Evolutionary conservation across 805 yeast genomes (phyloP), one percentile per base, ranked within the genome.

Genomic region (Wickerhamiella sorbophila): DNA sequence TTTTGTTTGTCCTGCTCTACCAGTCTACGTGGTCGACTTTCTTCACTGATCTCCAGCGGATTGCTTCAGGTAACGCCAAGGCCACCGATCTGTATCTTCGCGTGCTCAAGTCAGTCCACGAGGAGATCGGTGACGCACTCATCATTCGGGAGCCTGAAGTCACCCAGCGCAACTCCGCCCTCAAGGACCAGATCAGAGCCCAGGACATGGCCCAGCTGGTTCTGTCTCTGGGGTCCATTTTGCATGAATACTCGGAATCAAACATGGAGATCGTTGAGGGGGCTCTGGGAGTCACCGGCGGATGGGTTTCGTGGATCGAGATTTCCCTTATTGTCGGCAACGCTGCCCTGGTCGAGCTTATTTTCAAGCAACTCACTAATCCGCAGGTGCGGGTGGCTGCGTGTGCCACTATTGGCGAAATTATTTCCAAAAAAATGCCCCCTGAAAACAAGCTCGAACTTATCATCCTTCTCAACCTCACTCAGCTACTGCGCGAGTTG

Each of bases 241-340:
- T 82, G 44, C 54, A 55, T 10, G 61, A 58, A 17, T 58, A 24
- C 29, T 24, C 29, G 6, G 29, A 12, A 8, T 24, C 62, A 39
- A 47, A 50, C 10, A 48, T 53, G 48, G 75, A 74, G 45, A 69
- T 80, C 47, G 51, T 82, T 53, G 74, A 70, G 47, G 71, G 71
- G 45, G 63, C 75, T 5, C 67, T 85, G 39, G 67, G 67, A 40
- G 76, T 76, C 42, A 74, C 91, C 43, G 96, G 96, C 9, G 75
- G 75, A 10, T 91, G 81, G 71, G 81, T 86, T 19, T 77, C 87
- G 19, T 91, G 99, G 98, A 84, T 87, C 58, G 93, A 84, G 57
- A 77, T 87, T 46, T 67, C 77, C 42, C 65, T 84, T 51, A 74
- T 88, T 42, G 69, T 86, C 24, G 74, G 74, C 39, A 68, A 71